Evolutionary conservation across 306 rosid genomes (phyloP).

Genomic region (Quercus glauca): DNA sequence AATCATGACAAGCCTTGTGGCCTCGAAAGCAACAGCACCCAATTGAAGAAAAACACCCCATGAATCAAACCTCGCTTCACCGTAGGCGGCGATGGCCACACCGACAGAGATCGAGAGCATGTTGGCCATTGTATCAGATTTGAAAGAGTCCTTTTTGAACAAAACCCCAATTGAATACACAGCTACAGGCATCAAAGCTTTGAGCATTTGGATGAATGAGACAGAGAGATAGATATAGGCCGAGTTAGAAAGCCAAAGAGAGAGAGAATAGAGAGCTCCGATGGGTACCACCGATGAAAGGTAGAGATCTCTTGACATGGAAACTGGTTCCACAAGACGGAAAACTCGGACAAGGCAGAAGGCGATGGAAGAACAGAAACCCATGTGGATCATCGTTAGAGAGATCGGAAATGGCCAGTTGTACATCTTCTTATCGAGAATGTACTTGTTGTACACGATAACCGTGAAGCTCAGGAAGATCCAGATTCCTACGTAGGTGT

Average conservation of each 20-base stretch:
- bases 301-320: slow-evolving; percentile 69
- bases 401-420: slow-evolving; percentile 86
- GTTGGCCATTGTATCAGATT: slow-evolving; percentile 67
- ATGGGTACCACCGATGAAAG: slow-evolving; percentile 82
- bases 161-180: slow-evolving; percentile 79
- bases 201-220: slow-evolving; percentile 89
- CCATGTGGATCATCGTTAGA: slow-evolving; percentile 95
- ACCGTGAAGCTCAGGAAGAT: slow-evolving; percentile 87
- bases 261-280: slow-evolving; percentile 78
- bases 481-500: slow-evolving; percentile 83
- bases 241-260: slow-evolving; percentile 90
- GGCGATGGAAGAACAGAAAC: slow-evolving; percentile 80
- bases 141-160: slow-evolving; percentile 58
- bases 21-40: slow-evolving; percentile 85
- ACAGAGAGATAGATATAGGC: slow-evolving; percentile 92
- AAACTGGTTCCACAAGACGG: slow-evolving; percentile 64
- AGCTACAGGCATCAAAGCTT: slow-evolving; percentile 93
- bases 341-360: slow-evolving; percentile 61
- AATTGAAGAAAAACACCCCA: slow-evolving; percentile 80
- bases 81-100: slow-evolving; percentile 82
- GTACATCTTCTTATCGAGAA: slow-evolving; percentile 93
- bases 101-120: slow-evolving; percentile 87
- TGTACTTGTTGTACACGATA: slow-evolving; percentile 93
- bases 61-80: slow-evolving; percentile 70
- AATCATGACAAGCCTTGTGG: slow-evolving; percentile 80